A percentile compares a stretch with the other conserved stretches of the same genome.
These are phyloP conservation scores for Protoeuglena noctilucae DNA, from an alignment of 139 green algal genomes.

Conservation along the genomic window DNA sequence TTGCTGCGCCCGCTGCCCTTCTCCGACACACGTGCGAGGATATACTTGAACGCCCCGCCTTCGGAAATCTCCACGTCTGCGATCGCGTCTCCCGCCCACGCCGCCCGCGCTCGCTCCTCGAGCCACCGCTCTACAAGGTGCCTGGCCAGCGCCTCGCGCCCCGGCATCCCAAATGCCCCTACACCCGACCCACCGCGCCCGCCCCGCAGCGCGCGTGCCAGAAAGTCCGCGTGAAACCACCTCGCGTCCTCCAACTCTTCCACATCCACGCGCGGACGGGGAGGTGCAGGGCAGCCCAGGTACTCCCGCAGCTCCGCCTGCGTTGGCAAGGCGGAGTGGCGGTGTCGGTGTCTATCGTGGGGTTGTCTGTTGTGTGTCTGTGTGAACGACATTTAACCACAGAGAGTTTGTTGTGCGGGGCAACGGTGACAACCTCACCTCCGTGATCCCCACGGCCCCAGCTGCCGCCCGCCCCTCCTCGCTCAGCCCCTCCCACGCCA, in stretches of 20 bases:
- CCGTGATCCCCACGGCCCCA: too few relatives aligned
- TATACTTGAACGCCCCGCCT: conserved; percentile 59
- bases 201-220: conserved; percentile 3
- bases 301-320: conserved; percentile 5
- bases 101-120: not conserved
- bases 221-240: conserved; percentile 43
- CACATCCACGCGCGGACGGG: conserved; percentile 13
- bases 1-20: conserved; percentile 21
- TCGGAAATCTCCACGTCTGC: conserved; percentile 24
- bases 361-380: too few relatives aligned
- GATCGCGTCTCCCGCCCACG: conserved; percentile 10
- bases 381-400: too few relatives aligned
- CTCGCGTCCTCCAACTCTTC: conserved; percentile 42
- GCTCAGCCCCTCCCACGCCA: too few relatives aligned
- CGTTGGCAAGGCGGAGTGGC: too few relatives aligned
- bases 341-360: too few relatives aligned
- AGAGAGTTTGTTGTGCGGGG: too few relatives aligned
- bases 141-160: conserved; percentile 30
- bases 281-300: conserved; percentile 7
- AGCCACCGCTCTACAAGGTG: conserved; percentile 35
- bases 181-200: not conserved
- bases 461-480: too few relatives aligned
- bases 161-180: conserved; percentile 28
- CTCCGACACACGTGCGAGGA: conserved; percentile 39
- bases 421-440: too few relatives aligned